A percentile compares a stretch with the other conserved stretches of the same genome.
These are phyloP conservation scores for Hypomontagnella submonticulosa DNA, from an alignment of 495 filamentous ascomycete species.

Conservation along the genomic window DNA sequence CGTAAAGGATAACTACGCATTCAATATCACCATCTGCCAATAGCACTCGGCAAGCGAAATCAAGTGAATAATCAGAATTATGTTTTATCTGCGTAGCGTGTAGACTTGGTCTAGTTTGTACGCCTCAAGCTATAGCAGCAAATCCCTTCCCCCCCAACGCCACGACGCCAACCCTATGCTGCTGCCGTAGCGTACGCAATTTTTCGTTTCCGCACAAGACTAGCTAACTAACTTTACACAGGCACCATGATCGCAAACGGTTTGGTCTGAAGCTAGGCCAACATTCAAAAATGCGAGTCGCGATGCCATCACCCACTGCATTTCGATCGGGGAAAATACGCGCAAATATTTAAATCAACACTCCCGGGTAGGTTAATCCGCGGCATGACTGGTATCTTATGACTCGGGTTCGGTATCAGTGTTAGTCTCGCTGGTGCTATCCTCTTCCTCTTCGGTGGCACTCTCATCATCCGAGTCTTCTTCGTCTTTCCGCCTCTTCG, in stretches of 20 bases:
- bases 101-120: conserved; percentile 23
- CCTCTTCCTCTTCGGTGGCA: conserved; percentile 86
- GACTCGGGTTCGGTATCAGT: conserved; percentile 80
- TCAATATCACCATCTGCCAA: too few species aligned
- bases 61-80: conserved; percentile 22
- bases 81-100: conserved; percentile 17
- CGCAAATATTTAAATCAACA: background rate
- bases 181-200: conserved; percentile 19
- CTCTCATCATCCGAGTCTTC: conserved; percentile 77
- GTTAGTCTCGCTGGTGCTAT: conserved; percentile 80
- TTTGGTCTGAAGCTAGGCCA: background rate
- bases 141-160: conserved; percentile 27
- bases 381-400: conserved; percentile 22
- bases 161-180: conserved; percentile 38
- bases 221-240: conserved; percentile 22
- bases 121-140: conserved; percentile 13
- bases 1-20: too few species aligned
- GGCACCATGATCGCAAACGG: background rate
- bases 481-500: conserved; percentile 65
- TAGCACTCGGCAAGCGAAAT: too few species aligned
- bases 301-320: conserved; percentile 3
- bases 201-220: conserved; percentile 13
- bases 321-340: background rate
- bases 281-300: background rate
- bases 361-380: background rate